Evolutionary conservation across 1,284 basidiomycete genomes (phyloP).

Genomic region (Taiwanofungus camphoratus): DNA sequence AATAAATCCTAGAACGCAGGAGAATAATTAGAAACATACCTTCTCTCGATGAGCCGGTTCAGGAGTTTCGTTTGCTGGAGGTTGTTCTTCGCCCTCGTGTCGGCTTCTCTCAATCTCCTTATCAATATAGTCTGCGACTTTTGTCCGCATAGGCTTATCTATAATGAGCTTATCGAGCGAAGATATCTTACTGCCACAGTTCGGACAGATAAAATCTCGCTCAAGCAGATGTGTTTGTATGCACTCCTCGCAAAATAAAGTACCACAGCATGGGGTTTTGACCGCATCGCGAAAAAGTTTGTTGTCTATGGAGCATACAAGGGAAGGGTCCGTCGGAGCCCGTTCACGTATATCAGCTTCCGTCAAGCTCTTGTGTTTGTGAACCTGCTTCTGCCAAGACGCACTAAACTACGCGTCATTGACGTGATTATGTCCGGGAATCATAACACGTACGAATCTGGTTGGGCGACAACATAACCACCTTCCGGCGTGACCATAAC

Average conservation of each 20-base stretch:
- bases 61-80: constrained; percentile 7
- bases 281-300: constrained; percentile 87
- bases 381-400: constrained; percentile 90
- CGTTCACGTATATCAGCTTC: constrained; percentile 82
- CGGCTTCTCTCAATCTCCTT: constrained; percentile 79
- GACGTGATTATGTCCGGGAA: not conserved
- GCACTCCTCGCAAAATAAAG: constrained; percentile 92
- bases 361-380: constrained; percentile 73
- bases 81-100: constrained; percentile 39
- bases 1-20: not conserved
- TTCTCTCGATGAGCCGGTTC: constrained; percentile 10
- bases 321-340: constrained; percentile 68
- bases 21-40: constrained; percentile 1
- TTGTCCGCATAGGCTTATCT: constrained; percentile 75
- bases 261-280: constrained; percentile 74
- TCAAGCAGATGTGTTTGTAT: constrained; percentile 88
- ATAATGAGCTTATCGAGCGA: constrained; percentile 79
- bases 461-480: constrained; percentile 91
- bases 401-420: constrained; percentile 41
- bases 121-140: constrained; percentile 77
- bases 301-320: constrained; percentile 86
- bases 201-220: constrained; percentile 88
- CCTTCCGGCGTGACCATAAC: constrained; percentile 97
- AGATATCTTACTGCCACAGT: constrained; percentile 80
- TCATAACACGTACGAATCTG: constrained; percentile 69